Conservation (phyloP, 352 stramenopile species). For the Globisporangium spinosum region DNA sequence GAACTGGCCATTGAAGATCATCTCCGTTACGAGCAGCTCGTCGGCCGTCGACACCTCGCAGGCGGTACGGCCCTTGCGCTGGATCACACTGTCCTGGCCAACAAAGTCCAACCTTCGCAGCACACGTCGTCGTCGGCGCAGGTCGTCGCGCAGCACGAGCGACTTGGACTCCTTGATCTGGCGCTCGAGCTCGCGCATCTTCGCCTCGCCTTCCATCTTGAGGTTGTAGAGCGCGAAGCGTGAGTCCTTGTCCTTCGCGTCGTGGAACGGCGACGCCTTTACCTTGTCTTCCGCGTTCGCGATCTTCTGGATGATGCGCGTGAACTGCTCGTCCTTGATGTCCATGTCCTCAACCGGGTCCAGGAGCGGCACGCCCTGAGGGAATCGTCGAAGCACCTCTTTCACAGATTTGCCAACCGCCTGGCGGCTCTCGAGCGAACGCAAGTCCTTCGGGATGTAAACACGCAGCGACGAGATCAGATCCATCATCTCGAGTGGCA, state of each 20-base stretch:
- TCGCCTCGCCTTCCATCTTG: conserved; percentile 90
- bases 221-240: conserved; percentile 88
- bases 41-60: conserved; percentile 99
- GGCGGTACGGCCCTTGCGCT: conserved; percentile 98
- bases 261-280: conserved; percentile 59
- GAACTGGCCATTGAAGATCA: conserved; percentile 98
- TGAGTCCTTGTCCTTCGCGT: conserved; percentile 65
- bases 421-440: conserved; percentile 66
- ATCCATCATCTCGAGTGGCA: conserved; percentile 76
- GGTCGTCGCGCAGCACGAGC: conserved; percentile 94
- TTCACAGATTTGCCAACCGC: conserved; percentile 76
- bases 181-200: conserved; percentile 90
- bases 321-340: conserved; percentile 90
- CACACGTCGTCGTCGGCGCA: conserved; percentile 95
- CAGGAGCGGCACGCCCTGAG: conserved; percentile 86
- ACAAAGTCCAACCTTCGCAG: conserved; percentile 96
- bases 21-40: conserved; percentile 97
- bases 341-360: conserved; percentile 94
- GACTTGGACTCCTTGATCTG: conserved; percentile 94
- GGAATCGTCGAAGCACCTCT: conserved; percentile 72
- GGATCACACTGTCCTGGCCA: conserved; percentile 94
- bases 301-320: conserved; percentile 85
- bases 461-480: conserved; percentile 76
- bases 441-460: conserved; percentile 83
- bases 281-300: conserved; percentile 73